Base-by-base conservation (phyloP, 345 rosid genomes). In the Cardamine occulta region DNA sequence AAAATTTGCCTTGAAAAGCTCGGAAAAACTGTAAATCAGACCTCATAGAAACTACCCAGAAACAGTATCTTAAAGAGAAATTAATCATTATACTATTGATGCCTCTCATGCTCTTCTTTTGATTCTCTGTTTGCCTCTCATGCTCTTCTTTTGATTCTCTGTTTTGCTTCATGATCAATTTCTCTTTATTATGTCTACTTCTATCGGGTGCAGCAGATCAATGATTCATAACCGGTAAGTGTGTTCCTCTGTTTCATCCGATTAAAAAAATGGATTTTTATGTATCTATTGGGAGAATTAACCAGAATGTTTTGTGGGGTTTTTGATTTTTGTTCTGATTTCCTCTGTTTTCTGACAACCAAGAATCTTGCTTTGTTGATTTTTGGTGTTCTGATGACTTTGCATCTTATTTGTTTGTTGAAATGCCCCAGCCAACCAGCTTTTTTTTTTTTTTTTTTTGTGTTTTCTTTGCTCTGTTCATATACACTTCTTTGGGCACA, bases 381-480 rank as follows among this genome's bases (percentile, higher is more conserved):
- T 21, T 32, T 39, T 59, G 79, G 40, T 58, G 19, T 68, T 7
- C 5, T 49, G 26, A 52, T 48, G 69, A 23, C 69, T 76, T 76
- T 18, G 57, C 37, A 66, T 74, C 73, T 48, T 7, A 53, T 28
- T 60, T 63, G 81, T 81, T 81, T 69, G 86, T 73, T 82, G 68
- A 80, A 78, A 82, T 80, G 86, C 79, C 86, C 19, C 60, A 76
- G 66, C 76, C 77, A 63, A 77, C 11, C 19, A 44, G 61, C 34
- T 19, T 69, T 57, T 59, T 35, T 26, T 31, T 39, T 1, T 0
- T 11, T 37, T 39, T n/a, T 11, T 62, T n/a, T n/a, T n/a, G n/a
- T 6, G 48, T 62, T 8, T 63, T 31, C 39, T 60, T 57, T 11
- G 53, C 54, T 61, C 45, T 60, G 68, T 67, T 77, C 48, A 11